Evolutionary conservation across 2,329 filamentous ascomycete genomes (phyloP).

Genomic region (Cytospora leucostoma): DNA sequence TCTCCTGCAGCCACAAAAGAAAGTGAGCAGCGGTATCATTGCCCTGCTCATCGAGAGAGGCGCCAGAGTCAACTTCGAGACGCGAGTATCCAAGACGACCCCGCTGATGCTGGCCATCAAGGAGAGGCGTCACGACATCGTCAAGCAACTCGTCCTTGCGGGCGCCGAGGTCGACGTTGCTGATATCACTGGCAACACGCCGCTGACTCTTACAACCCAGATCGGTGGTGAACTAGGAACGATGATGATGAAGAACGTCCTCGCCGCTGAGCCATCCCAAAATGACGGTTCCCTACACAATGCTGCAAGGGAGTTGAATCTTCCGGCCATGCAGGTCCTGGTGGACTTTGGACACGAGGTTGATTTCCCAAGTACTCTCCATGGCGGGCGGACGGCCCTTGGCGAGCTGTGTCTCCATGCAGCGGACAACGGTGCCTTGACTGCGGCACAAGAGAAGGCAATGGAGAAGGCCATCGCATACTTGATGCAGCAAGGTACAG

Average conservation of each 20-base stretch:
- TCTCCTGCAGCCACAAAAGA: slow-evolving; percentile 63
- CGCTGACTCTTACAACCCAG: slow-evolving; percentile 60
- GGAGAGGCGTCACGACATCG: slow-evolving; percentile 56
- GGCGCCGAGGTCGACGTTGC: slow-evolving; percentile 61
- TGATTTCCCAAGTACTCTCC: slow-evolving; percentile 64
- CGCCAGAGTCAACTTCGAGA: slow-evolving; percentile 60
- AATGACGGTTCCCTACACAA: slow-evolving; percentile 70
- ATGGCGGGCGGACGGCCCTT: slow-evolving; percentile 63
- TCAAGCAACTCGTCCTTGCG: slow-evolving; percentile 56
- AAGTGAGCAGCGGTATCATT: slow-evolving; percentile 60
- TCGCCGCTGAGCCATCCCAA: slow-evolving; percentile 56
- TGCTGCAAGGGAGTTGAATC: slow-evolving; percentile 60
- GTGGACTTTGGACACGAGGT: slow-evolving; percentile 62
- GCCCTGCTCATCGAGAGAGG: slow-evolving; percentile 55
- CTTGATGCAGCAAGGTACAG: slow-evolving; percentile 58
- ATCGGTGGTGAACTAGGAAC: slow-evolving; percentile 56
- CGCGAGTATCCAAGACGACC: slow-evolving; percentile 53
- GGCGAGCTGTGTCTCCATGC: slow-evolving; percentile 64
- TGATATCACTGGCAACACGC: slow-evolving; percentile 59
- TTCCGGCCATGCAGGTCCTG: slow-evolving; percentile 57
- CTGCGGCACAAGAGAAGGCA: slow-evolving; percentile 49
- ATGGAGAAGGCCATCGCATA: slow-evolving; percentile 60
- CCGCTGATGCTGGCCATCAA: slow-evolving; percentile 63
- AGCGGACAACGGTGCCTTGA: slow-evolving; percentile 48
- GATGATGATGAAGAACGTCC: slow-evolving; percentile 55